These are phyloP conservation scores for Cercospora berteroae DNA, from an alignment of 2,329 filamentous ascomycete species.

Conservation along the genomic window DNA sequence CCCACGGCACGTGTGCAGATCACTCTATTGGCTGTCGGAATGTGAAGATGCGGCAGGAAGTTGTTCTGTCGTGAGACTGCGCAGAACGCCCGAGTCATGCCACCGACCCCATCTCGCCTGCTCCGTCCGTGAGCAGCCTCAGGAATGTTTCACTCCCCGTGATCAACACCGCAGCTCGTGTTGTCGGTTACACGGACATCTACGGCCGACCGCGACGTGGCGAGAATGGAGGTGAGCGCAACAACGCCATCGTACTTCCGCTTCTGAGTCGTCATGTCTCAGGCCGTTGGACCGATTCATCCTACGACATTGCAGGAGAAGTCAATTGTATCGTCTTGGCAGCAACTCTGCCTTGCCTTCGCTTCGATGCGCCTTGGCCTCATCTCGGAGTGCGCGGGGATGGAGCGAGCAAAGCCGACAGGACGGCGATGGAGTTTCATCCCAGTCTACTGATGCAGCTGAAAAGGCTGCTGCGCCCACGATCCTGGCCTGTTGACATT, in stretches of 20 bases:
- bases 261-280: constrained; percentile 6
- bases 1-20: constrained; percentile 1
- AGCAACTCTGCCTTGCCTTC: not conserved
- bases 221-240: constrained; percentile 3
- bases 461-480: not conserved
- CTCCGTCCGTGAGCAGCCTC: not conserved
- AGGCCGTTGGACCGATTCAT: not conserved
- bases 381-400: constrained; percentile 2
- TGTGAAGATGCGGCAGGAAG: not conserved
- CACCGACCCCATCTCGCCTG: not conserved
- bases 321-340: not conserved
- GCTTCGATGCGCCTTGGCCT: constrained; percentile 1
- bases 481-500: not conserved
- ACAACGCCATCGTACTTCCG: not conserved
- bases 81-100: not conserved
- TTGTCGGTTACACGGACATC: not conserved
- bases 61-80: constrained; percentile 3
- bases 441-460: not conserved
- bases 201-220: not conserved
- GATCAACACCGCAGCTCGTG: constrained; percentile 4
- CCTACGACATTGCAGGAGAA: not conserved
- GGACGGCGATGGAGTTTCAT: not conserved
- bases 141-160: constrained; percentile 12
- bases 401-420: not conserved
- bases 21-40: constrained; percentile 11